phyloP scores from a whole-genome alignment of 2,329 filamentous ascomycete species.

The Aspergillus latus region DNA sequence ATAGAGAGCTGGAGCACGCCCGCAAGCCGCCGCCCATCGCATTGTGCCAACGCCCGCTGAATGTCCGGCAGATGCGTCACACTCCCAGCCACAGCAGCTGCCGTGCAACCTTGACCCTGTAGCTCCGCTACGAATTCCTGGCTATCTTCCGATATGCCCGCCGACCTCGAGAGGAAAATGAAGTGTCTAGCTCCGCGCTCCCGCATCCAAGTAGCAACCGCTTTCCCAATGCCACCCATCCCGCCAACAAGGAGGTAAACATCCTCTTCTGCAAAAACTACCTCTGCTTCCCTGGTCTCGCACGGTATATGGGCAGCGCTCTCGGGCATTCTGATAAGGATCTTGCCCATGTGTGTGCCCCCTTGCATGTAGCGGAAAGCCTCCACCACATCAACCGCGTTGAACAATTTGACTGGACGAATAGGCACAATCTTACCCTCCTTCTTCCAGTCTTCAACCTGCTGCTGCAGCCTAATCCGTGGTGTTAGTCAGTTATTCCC shows the following conservation, averaged over 20 bases:
- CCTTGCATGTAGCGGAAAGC: neutral
- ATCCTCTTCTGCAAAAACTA: neutral
- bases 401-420: neutral
- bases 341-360: neutral
- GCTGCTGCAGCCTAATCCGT: no score
- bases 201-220: conserved; percentile 36
- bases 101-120: conserved; percentile 14
- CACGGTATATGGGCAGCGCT: neutral
- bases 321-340: neutral
- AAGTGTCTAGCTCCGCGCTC: conserved; percentile 35
- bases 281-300: neutral
- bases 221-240: conserved; percentile 40
- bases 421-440: neutral
- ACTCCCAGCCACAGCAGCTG: conserved; percentile 12
- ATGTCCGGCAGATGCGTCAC: neutral
- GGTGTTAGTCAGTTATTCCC: no score
- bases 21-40: conserved; percentile 6
- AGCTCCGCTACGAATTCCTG: neutral
- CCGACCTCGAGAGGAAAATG: conserved; percentile 38
- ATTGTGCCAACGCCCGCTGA: neutral
- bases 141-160: neutral
- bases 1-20: conserved; percentile 25
- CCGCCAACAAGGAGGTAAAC: conserved; percentile 42
- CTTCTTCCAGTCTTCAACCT: no score
- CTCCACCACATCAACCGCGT: neutral